phyloP scores from a whole-genome alignment of 2,329 filamentous ascomycete species.

The Pseudogymnoascus sp. region DNA sequence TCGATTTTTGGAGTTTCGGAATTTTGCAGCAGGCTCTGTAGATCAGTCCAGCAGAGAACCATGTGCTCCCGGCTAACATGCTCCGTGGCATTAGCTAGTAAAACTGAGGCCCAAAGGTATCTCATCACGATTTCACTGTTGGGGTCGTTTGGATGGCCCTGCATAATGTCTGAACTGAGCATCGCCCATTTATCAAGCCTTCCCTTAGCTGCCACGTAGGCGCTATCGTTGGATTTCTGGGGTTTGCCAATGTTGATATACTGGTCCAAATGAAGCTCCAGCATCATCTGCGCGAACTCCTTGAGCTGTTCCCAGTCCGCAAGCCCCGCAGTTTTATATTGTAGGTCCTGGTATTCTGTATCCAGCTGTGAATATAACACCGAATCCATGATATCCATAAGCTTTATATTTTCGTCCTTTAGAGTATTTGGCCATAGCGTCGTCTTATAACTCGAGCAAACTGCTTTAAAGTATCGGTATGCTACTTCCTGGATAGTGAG shows the following conservation, averaged over 20 bases:
- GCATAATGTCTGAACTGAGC: constrained; percentile 45
- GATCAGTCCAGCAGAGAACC: constrained; percentile 52
- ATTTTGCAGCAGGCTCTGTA: constrained; percentile 44
- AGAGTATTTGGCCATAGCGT: constrained; percentile 49
- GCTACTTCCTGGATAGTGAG: constrained; percentile 48
- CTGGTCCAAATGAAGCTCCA: constrained; percentile 59
- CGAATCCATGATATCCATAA: constrained; percentile 41
- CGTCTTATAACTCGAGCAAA: constrained; percentile 43
- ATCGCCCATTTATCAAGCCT: constrained; percentile 52
- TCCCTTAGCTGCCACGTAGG: constrained; percentile 45
- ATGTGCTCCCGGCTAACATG: constrained; percentile 50
- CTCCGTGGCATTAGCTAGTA: constrained; percentile 48
- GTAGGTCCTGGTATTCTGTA: constrained; percentile 22
- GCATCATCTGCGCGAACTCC: constrained; percentile 50
- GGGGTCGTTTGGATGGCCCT: constrained; percentile 17
- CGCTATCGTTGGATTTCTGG: constrained; percentile 45
- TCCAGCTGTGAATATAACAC: constrained; percentile 39
- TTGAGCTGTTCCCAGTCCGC: constrained; percentile 24
- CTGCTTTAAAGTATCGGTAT: constrained; percentile 47
- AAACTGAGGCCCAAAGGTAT: constrained; percentile 58
- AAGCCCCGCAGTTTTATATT: constrained; percentile 2
- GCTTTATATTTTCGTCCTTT: constrained; percentile 48
- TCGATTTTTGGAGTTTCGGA: constrained; percentile 43
- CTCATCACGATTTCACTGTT: constrained; percentile 41
- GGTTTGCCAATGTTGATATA: constrained; percentile 55